These are phyloP conservation scores for Stachybotrys chartarum DNA, from an alignment of 2,329 filamentous ascomycete genomes.

Conservation along the genomic window DNA sequence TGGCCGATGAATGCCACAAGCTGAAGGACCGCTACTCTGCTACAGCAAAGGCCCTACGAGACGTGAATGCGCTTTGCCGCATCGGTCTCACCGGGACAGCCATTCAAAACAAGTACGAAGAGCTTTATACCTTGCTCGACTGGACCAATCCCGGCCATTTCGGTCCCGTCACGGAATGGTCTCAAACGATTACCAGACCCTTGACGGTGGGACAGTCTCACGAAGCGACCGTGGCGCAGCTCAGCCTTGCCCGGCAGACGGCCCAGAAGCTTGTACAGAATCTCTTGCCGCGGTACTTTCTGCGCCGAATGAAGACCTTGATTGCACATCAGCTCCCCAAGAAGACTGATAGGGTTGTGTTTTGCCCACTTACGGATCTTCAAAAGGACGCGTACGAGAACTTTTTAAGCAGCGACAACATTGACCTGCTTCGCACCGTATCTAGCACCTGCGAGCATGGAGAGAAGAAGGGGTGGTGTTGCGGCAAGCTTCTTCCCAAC, in stretches of 20 bases:
- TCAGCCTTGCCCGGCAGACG: slow-evolving; percentile 73
- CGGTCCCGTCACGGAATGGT: slow-evolving; percentile 65
- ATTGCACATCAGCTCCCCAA: slow-evolving; percentile 90
- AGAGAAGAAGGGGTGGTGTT: slow-evolving; percentile 72
- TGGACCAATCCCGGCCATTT: slow-evolving; percentile 85
- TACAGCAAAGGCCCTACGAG: slow-evolving; percentile 79
- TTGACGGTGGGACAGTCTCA: slow-evolving; percentile 86
- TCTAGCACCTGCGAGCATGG: slow-evolving; percentile 61
- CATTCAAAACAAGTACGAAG: slow-evolving; percentile 96
- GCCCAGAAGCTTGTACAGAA: slow-evolving; percentile 82
- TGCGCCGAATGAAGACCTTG: slow-evolving; percentile 85
- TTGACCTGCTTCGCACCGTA: slow-evolving; percentile 61
- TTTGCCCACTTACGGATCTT: slow-evolving; percentile 79
- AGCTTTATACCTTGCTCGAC: slow-evolving; percentile 91
- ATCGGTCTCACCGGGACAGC: slow-evolving; percentile 93
- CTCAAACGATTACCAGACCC: slow-evolving; percentile 66
- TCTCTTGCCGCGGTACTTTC: slow-evolving; percentile 80
- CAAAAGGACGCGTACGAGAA: slow-evolving; percentile 80
- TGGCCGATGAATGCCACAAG: slow-evolving; percentile 89
- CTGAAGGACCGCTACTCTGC: slow-evolving; percentile 76
- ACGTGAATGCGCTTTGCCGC: slow-evolving; percentile 83
- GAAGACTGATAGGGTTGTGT: slow-evolving; percentile 90
- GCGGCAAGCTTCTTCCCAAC: slow-evolving; percentile 50
- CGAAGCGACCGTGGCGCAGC: slow-evolving; percentile 75
- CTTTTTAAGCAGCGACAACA: slow-evolving; percentile 62